A percentile compares a stretch with the other conserved stretches of the same genome.
Conservation (phyloP, 768 basidiomycete species). For the Paxillus involutus region DNA sequence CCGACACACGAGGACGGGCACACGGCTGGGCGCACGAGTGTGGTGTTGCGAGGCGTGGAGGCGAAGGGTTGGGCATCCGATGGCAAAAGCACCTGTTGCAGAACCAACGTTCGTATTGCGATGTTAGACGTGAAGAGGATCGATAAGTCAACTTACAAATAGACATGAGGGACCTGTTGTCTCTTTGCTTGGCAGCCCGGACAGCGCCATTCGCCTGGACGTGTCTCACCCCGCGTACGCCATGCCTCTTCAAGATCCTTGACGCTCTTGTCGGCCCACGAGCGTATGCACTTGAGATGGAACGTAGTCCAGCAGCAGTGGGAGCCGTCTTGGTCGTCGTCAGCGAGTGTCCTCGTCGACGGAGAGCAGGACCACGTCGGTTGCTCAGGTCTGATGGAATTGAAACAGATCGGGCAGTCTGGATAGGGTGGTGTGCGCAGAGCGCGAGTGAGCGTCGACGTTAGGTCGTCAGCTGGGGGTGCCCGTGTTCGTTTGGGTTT, state of each 20-base stretch:
- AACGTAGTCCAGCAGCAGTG: conserved; percentile 90
- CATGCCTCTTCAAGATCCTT: conserved; percentile 73
- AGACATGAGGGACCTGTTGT: conserved; percentile 60
- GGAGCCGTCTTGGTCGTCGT: conserved; percentile 26
- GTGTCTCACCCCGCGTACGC: conserved; percentile 66
- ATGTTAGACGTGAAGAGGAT: background rate
- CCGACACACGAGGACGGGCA: conserved; percentile 50
- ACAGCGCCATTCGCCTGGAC: conserved; percentile 84
- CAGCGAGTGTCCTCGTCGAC: conserved; percentile 17
- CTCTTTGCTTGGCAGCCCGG: conserved; percentile 89
- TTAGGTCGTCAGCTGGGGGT: conserved; percentile 59
- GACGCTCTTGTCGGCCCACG: conserved; percentile 85
- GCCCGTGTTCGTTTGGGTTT: conserved; percentile 11
- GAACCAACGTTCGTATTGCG: background rate
- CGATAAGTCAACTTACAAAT: conserved; percentile 47
- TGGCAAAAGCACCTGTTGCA: conserved; percentile 80
- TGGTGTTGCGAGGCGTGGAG: conserved; percentile 65
- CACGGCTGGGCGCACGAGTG: conserved; percentile 78
- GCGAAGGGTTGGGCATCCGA: conserved; percentile 69
- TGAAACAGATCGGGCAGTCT: conserved; percentile 86
- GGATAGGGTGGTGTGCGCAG: conserved; percentile 70
- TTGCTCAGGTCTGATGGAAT: conserved; percentile 72
- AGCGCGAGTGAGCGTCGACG: conserved; percentile 65
- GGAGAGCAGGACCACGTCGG: conserved; percentile 88
- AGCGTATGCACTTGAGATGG: conserved; percentile 84